These are phyloP conservation scores for Tricholomella constricta DNA, from an alignment of 768 basidiomycete species.

Conservation along the genomic window DNA sequence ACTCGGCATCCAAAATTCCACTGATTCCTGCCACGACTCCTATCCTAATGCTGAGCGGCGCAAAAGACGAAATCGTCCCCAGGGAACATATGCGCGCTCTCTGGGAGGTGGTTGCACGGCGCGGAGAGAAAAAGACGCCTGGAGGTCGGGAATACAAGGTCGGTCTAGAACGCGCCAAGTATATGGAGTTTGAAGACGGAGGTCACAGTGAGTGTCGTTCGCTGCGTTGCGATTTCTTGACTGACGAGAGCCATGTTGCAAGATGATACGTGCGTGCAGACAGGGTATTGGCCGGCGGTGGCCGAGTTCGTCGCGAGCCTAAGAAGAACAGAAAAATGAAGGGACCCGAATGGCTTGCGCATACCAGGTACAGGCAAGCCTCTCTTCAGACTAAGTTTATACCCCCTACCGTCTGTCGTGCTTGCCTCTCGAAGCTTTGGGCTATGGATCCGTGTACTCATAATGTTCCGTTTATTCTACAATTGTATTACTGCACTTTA, in stretches of 20 bases:
- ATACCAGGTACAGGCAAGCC: not conserved
- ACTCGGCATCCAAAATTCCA: slow-evolving; percentile 34
- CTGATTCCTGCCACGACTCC: slow-evolving; percentile 66
- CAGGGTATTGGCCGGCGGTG: slow-evolving; percentile 56
- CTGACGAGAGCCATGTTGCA: slow-evolving; percentile 2
- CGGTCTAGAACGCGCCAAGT: slow-evolving; percentile 56
- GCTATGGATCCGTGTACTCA: too few relatives aligned
- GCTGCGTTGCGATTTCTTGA: not conserved
- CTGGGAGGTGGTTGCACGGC: slow-evolving; percentile 62
- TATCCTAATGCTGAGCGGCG: slow-evolving; percentile 82
- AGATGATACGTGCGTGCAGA: slow-evolving; percentile 60
- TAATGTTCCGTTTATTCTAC: too few relatives aligned
- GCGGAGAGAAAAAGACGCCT: slow-evolving; percentile 46
- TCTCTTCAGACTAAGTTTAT: not conserved
- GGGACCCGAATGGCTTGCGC: not conserved
- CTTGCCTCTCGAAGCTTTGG: too few relatives aligned
- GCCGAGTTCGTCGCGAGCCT: slow-evolving; percentile 55
- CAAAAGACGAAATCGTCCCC: slow-evolving; percentile 72
- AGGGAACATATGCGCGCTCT: slow-evolving; percentile 74
- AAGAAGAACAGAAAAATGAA: slow-evolving; percentile 57
- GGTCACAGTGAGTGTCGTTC: slow-evolving; percentile 48
- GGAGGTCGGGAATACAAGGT: slow-evolving; percentile 44
- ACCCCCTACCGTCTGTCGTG: too few relatives aligned
- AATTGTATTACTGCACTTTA: too few relatives aligned
- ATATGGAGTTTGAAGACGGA: slow-evolving; percentile 55